Percentiles rank a stretch among this genome's conserved stretches.
Evolutionary conservation across 768 basidiomycete genomes (phyloP).

Genomic region (Boletus insuetus): DNA sequence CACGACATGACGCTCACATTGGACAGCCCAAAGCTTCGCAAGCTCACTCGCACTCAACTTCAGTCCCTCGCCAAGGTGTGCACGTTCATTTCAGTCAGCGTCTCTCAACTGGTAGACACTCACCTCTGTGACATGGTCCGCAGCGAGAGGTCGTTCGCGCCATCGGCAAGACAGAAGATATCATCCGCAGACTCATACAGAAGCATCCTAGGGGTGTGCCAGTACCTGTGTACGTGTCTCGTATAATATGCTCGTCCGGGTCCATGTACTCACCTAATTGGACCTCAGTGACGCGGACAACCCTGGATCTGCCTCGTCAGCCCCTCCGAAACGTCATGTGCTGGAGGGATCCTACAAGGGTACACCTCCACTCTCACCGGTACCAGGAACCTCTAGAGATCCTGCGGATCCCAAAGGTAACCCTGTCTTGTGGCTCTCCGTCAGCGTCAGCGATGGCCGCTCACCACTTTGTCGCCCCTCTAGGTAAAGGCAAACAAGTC

Average conservation of each 20-base stretch:
- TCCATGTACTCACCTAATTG: neutral
- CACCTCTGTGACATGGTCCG: neutral
- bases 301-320: constrained; percentile 2
- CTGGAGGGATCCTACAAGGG: neutral
- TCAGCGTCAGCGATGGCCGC: neutral
- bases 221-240: constrained; percentile 5
- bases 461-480: neutral
- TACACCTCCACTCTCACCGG: neutral
- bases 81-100: neutral
- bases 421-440: neutral
- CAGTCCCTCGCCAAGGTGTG: constrained; percentile 27
- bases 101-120: neutral
- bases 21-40: constrained; percentile 18
- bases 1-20: constrained; percentile 5
- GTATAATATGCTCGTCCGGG: neutral
- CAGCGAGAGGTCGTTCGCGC: constrained; percentile 29
- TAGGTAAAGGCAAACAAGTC: constrained; percentile 5
- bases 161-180: constrained; percentile 27
- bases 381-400: neutral
- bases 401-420: constrained; percentile 5
- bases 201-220: constrained; percentile 30
- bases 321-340: neutral
- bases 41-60: constrained; percentile 19
- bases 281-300: constrained; percentile 3
- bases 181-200: constrained; percentile 22